These are phyloP conservation scores for Xerocomellus intermedius DNA, from an alignment of 768 basidiomycete species.

Conservation along the genomic window DNA sequence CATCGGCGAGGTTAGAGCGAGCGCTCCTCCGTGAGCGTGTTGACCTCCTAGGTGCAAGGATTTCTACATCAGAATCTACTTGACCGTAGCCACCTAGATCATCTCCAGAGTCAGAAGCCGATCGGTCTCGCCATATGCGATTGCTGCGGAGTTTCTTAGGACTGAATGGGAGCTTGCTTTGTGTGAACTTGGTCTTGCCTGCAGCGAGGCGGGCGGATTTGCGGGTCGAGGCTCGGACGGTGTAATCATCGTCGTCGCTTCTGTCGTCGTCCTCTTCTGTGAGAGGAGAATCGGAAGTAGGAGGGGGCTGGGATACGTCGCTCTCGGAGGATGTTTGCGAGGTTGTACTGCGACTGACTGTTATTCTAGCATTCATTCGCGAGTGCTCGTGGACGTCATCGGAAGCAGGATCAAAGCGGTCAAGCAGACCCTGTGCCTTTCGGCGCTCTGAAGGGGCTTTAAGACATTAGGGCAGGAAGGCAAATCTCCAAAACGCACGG, in stretches of 20 bases:
- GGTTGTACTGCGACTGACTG: slow-evolving; percentile 5
- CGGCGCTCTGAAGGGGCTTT: slow-evolving; percentile 40
- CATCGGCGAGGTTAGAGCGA: slow-evolving; percentile 37
- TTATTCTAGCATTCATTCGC: slow-evolving; percentile 44
- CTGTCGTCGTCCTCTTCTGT: slow-evolving; percentile 30
- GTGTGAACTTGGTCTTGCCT: slow-evolving; percentile 2
- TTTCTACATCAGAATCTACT: slow-evolving; percentile 27
- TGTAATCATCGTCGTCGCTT: slow-evolving; percentile 15
- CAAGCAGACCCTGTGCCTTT: slow-evolving; percentile 42
- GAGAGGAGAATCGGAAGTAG: slow-evolving; percentile 15
- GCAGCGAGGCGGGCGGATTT: slow-evolving; percentile 19
- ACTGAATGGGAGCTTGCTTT: slow-evolving; percentile 58
- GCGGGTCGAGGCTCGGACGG: slow-evolving; percentile 3
- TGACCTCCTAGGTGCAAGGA: slow-evolving; percentile 42
- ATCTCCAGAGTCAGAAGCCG: slow-evolving; percentile 37
- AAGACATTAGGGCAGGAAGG: slow-evolving; percentile 3
- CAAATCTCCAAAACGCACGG: slow-evolving; percentile 38
- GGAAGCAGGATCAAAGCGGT: slow-evolving; percentile 60
- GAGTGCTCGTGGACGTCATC: slow-evolving; percentile 54
- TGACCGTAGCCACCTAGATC: slow-evolving; percentile 40
- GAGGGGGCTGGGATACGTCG: slow-evolving; percentile 7
- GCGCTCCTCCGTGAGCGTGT: slow-evolving; percentile 43
- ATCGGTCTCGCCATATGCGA: slow-evolving; percentile 23
- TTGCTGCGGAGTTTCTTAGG: slow-evolving; percentile 57
- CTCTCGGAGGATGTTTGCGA: slow-evolving; percentile 10